A percentile compares a stretch with the other conserved stretches of the same genome.
These are phyloP conservation scores for Naganishia kalamii DNA, from an alignment of 768 basidiomycete species.

Conservation along the genomic window DNA sequence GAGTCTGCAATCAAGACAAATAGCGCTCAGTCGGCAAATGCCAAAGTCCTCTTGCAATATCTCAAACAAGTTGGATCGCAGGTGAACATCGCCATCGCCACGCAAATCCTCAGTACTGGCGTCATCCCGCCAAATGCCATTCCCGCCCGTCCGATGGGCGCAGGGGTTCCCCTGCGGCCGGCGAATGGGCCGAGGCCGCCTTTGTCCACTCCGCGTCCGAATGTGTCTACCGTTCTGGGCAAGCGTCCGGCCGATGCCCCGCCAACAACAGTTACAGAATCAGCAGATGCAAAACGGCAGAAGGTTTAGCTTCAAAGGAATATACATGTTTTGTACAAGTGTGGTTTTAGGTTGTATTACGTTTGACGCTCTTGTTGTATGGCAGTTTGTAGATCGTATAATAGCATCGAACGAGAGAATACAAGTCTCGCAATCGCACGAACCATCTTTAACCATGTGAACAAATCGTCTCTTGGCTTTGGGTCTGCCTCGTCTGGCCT, in stretches of 20 bases:
- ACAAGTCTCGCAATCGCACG: not conserved
- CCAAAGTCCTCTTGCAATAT: constrained; percentile 24
- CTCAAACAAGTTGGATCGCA: constrained; percentile 20
- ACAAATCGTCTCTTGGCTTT: too few species aligned
- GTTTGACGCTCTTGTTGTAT: constrained; percentile 4
- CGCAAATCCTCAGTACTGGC: constrained; percentile 24
- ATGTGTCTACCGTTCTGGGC: constrained; percentile 1
- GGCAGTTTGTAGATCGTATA: not conserved
- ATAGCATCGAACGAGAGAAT: not conserved
- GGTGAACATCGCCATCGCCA: constrained; percentile 22
- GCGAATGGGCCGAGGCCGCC: not conserved
- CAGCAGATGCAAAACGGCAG: constrained; percentile 5
- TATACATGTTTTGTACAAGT: not conserved
- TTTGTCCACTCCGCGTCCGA: not conserved
- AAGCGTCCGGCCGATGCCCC: constrained; percentile 13
- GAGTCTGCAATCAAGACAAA: constrained; percentile 18
- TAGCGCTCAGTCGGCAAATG: constrained; percentile 19
- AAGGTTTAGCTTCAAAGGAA: constrained; percentile 3
- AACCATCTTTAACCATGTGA: too few species aligned
- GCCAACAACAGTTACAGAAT: not conserved
- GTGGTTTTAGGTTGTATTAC: not conserved
- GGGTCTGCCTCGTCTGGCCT: too few species aligned
- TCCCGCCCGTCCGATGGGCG: not conserved
- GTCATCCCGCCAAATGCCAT: constrained; percentile 24
- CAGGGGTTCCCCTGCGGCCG: not conserved